Evolutionary conservation across 2,329 filamentous ascomycete species (phyloP), one percentile per base, ranked within the genome.

Genomic region (Macroventuria anomochaeta): DNA sequence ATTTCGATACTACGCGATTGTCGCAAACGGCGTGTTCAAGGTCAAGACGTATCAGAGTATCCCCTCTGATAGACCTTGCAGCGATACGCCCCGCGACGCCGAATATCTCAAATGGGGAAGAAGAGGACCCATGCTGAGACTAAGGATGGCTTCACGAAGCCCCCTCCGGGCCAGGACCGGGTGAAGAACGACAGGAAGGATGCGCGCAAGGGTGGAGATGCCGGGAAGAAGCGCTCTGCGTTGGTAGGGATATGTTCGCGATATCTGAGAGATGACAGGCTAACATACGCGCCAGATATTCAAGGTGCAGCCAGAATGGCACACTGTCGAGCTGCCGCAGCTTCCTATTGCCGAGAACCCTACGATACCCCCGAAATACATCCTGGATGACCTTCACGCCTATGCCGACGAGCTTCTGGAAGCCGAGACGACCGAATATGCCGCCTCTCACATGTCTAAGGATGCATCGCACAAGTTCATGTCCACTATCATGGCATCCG

Each of bases 391-490:
- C 39, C 71, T 88, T n/a, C 79, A 91, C 67, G 77, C 85, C 12
- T 86, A 96, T 73, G 92, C 91, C 3, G 84, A 85, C 57, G 80
- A 83, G 8, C 80, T 97, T 6, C 79, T 97, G 17, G 87, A 96
- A 47, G 81, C 85, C 21, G 95, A 99, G 70, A 89, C 89, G 57
- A 81, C 85, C 33, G 80, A 85, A 39, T 99, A 97, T 76, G 82
- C 83, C 49, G 84, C 86, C 21, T 88, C 83, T 33, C 81, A 91
- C 62, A 79, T 89, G 50, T 86, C 90, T 6, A 86, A 90, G 43
- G 91, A 91, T 21, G 95, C 93, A 2, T 93, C 93, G 33, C 90
- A 96, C 76, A 96, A 93, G 74, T 99, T 99, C 80, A 88, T 97
- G 81, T 91, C 93, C 1, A 96, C 92, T 15, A 97, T 99, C 73